phyloP scores from a whole-genome alignment of 345 rosid species.

The Raphanus sativus region DNA sequence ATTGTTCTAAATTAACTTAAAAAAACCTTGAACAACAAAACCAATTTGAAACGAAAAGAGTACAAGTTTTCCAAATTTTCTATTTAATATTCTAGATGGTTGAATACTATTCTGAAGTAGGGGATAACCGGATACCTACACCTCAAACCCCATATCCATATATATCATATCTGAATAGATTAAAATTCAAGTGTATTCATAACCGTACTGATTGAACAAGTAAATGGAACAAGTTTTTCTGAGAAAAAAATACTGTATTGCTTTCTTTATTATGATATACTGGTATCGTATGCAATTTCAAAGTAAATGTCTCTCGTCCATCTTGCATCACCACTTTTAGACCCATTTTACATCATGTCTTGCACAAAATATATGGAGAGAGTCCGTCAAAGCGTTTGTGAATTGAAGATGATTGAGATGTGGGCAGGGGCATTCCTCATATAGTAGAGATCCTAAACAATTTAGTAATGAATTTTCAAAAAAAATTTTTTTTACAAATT shows the following conservation, averaged over 20 bases:
- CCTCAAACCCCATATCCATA: neutral
- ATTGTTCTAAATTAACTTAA: no score
- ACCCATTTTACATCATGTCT: conserved; percentile 12
- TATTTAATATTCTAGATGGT: neutral
- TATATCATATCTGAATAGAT: neutral
- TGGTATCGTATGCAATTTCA: neutral
- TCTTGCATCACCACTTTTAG: conserved; percentile 11
- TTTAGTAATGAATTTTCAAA: no score
- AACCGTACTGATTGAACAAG: neutral
- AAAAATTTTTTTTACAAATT: no score
- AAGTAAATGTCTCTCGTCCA: neutral
- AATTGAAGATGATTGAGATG: conserved; percentile 32
- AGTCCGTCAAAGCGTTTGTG: conserved; percentile 12
- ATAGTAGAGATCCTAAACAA: no score
- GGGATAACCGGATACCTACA: neutral
- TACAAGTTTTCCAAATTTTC: no score
- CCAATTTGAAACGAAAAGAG: no score
- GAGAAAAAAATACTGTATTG: neutral
- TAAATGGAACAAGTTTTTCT: neutral
- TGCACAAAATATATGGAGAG: conserved; percentile 11
- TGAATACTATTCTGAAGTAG: neutral
- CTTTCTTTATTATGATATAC: conserved; percentile 6
- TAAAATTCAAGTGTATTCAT: neutral
- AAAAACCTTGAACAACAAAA: no score
- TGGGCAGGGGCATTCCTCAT: no score